Base-by-base conservation (phyloP, 495 filamentous ascomycete genomes). In the Penicillium arizonense region DNA sequence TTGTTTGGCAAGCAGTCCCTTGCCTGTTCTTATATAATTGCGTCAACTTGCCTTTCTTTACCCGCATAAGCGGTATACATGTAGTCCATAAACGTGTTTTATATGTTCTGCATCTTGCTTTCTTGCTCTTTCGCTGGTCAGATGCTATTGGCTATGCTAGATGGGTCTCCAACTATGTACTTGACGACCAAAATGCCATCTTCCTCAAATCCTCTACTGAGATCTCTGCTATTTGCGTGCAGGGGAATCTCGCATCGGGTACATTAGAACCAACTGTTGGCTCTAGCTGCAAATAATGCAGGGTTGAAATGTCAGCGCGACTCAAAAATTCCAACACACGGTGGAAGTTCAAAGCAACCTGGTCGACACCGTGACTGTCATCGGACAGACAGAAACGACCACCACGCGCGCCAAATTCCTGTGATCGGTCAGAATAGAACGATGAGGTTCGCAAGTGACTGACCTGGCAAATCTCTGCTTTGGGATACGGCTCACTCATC, bases 331-430 rank as follows among this genome's bases (percentile, higher is more conserved):
- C 74, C 50, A 87, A 60, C n/a, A 85, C 73, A 18, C 73, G 74
- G 37, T 64, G 61, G 69, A 85, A 90, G 61, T 88, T 85, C 51
- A 85, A 78, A 40, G 81, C 87, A 3, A 97, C 79, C 68, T 97
- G 91, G 8, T 80, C 85, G 51, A 90, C 77, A 23, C 87, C 84
- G 66, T 97, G 93, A 62, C 90, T 93, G 65, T 97, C 93, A 68
- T 97, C 93, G 3, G 89, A 94, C 35, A 97, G 71, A 48, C 88
- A 90, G 59, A 96, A 94, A 44, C 79, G 77, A 16, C 93, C 93
- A n/a, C 87, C 87, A 43, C 84, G 73, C 7, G 68, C 68, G 43
- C 80, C 53, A 44, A 87, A 87, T 55, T 79, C 77, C 83, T 87
- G 57, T 28, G 12, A 33, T 33, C 34, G 3, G 26, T 30, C 8